These are phyloP conservation scores for Aureobasidium sp. DNA, from an alignment of 2,329 filamentous ascomycete species.

Conservation along the genomic window DNA sequence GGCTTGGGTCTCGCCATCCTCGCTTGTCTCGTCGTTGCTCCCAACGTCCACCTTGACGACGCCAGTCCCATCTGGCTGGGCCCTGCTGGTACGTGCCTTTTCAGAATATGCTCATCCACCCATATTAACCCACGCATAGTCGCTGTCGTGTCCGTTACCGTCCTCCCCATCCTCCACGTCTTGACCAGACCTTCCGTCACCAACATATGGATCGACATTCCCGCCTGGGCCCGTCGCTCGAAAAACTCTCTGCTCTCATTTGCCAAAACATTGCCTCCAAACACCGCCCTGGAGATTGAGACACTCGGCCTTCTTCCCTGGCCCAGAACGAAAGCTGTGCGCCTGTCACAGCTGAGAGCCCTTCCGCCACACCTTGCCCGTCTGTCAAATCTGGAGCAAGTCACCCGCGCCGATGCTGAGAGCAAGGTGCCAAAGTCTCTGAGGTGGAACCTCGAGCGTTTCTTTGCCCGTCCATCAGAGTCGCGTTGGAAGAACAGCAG, in stretches of 20 bases:
- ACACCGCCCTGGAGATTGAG: constrained; percentile 34
- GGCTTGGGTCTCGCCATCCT: constrained; percentile 63
- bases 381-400: constrained; percentile 27
- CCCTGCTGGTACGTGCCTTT: constrained; percentile 32
- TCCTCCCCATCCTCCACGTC: constrained; percentile 58
- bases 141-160: constrained; percentile 54
- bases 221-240: constrained; percentile 56
- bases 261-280: constrained; percentile 39
- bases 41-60: constrained; percentile 44
- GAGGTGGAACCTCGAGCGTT: not conserved
- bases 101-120: not conserved
- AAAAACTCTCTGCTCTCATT: constrained; percentile 50
- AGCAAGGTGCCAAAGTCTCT: constrained; percentile 21
- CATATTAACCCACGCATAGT: constrained; percentile 36
- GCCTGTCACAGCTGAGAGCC: constrained; percentile 24
- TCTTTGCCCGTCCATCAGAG: constrained; percentile 1
- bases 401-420: constrained; percentile 26
- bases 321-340: constrained; percentile 26
- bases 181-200: constrained; percentile 64
- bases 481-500: constrained; percentile 9
- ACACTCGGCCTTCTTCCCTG: constrained; percentile 37
- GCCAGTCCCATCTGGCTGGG: constrained; percentile 38
- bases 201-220: constrained; percentile 63
- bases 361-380: constrained; percentile 19
- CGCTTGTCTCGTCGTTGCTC: constrained; percentile 58